A percentile compares a stretch with the other conserved stretches of the same genome.
These are phyloP conservation scores for Brettanomyces sp. DNA, from an alignment of 805 yeast genomes.

Conservation along the genomic window DNA sequence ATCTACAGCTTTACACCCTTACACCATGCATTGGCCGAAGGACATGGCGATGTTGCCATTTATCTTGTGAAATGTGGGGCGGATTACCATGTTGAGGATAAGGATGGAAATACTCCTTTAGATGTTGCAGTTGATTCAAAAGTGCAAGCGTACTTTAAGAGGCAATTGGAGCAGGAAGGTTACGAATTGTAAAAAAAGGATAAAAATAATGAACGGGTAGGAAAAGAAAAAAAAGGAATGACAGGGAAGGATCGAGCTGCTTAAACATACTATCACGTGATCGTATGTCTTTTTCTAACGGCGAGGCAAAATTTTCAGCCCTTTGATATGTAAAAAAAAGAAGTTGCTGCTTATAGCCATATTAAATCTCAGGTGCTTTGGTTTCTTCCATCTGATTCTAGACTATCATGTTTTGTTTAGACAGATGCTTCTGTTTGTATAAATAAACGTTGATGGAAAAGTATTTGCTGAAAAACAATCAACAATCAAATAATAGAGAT, in stretches of 20 bases:
- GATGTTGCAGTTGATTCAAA: conserved; percentile 49
- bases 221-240: conserved; percentile 16
- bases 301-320: too few species aligned
- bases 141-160: conserved; percentile 30
- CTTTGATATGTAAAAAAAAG: too few species aligned
- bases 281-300: too few species aligned
- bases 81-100: conserved; percentile 36
- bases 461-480: too few species aligned
- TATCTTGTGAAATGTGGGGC: conserved; percentile 60
- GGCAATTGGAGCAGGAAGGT: background rate
- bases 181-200: conserved; percentile 1
- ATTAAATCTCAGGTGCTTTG: too few species aligned
- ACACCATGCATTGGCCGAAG: conserved; percentile 88
- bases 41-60: conserved; percentile 69
- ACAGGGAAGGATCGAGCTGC: background rate
- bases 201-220: conserved; percentile 12
- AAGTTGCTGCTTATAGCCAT: too few species aligned
- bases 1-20: conserved; percentile 73
- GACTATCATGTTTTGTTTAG: too few species aligned
- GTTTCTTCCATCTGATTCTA: too few species aligned
- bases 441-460: too few species aligned
- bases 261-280: too few species aligned
- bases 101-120: conserved; percentile 45
- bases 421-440: too few species aligned
- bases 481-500: too few species aligned